Conservation (phyloP, 441 rosid species). For the Isatis lusitanica region DNA sequence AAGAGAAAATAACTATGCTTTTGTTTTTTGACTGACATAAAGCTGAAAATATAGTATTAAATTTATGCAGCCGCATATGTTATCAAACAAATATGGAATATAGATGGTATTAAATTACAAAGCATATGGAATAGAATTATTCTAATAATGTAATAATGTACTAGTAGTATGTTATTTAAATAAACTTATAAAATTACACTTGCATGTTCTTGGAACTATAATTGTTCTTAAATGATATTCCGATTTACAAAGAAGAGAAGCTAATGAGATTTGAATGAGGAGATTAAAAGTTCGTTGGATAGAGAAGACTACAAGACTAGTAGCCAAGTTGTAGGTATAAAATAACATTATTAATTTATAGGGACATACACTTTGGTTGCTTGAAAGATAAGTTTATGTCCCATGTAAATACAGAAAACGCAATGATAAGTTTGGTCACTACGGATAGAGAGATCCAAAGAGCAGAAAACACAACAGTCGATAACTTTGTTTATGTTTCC, state of each 20-base stretch:
- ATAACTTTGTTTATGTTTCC: slow-evolving; percentile 27
- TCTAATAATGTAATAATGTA: neutral
- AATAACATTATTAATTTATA: slow-evolving; percentile 22
- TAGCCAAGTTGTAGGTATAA: slow-evolving; percentile 35
- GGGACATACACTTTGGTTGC: slow-evolving; percentile 30
- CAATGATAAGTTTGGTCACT: slow-evolving; percentile 27
- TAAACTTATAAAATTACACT: slow-evolving; percentile 1
- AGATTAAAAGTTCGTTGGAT: slow-evolving; percentile 22
- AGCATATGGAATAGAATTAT: slow-evolving; percentile 22
- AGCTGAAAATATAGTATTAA: slow-evolving; percentile 27
- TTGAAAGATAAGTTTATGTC: slow-evolving; percentile 33
- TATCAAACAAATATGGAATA: slow-evolving; percentile 22
- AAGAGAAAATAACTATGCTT: slow-evolving; percentile 28
- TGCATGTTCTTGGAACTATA: slow-evolving; percentile 36
- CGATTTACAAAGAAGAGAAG: slow-evolving; percentile 18
- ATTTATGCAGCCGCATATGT: slow-evolving; percentile 22
- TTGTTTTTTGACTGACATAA: slow-evolving; percentile 18
- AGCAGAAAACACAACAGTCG: slow-evolving; percentile 19
- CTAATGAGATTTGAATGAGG: slow-evolving; percentile 16
- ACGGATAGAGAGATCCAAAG: slow-evolving; percentile 8
- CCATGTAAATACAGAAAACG: slow-evolving; percentile 20
- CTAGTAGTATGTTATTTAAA: neutral
- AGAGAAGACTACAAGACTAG: slow-evolving; percentile 20
- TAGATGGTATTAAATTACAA: slow-evolving; percentile 31
- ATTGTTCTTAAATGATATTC: slow-evolving; percentile 29